phyloP scores from a whole-genome alignment of 257 asterid genomes.

The Solanum peruvianum region DNA sequence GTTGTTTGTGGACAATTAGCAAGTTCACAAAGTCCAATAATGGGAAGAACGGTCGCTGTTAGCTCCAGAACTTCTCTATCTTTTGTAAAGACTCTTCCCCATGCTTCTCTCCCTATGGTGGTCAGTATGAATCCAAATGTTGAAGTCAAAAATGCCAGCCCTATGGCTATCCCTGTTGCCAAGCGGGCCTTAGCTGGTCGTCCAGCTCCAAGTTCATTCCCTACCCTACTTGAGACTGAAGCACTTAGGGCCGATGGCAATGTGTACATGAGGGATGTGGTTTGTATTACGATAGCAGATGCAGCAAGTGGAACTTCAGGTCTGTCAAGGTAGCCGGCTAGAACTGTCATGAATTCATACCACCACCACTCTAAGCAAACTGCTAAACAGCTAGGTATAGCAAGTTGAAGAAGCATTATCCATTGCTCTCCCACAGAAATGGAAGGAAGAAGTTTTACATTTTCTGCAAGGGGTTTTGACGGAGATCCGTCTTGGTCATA shows the following conservation, averaged over 20 bases:
- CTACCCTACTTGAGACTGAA: constrained; percentile 76
- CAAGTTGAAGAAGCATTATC: constrained; percentile 51
- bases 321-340: constrained; percentile 71
- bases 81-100: constrained; percentile 66
- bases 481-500: constrained; percentile 13
- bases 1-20: constrained; percentile 95
- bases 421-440: constrained; percentile 54
- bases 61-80: constrained; percentile 62
- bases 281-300: constrained; percentile 87
- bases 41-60: constrained; percentile 52
- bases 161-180: constrained; percentile 57
- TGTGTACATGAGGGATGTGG: constrained; percentile 93
- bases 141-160: constrained; percentile 54
- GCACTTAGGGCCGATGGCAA: constrained; percentile 87
- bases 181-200: constrained; percentile 62
- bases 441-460: constrained; percentile 15
- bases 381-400: constrained; percentile 68
- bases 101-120: constrained; percentile 53
- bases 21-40: constrained; percentile 90
- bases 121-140: constrained; percentile 60
- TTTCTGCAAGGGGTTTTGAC: constrained; percentile 20
- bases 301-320: constrained; percentile 81
- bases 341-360: constrained; percentile 86
- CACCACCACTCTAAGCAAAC: constrained; percentile 99
- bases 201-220: constrained; percentile 88